Evolutionary conservation across 768 basidiomycete genomes (phyloP).

Genomic region (Leucosporidium scottii): DNA sequence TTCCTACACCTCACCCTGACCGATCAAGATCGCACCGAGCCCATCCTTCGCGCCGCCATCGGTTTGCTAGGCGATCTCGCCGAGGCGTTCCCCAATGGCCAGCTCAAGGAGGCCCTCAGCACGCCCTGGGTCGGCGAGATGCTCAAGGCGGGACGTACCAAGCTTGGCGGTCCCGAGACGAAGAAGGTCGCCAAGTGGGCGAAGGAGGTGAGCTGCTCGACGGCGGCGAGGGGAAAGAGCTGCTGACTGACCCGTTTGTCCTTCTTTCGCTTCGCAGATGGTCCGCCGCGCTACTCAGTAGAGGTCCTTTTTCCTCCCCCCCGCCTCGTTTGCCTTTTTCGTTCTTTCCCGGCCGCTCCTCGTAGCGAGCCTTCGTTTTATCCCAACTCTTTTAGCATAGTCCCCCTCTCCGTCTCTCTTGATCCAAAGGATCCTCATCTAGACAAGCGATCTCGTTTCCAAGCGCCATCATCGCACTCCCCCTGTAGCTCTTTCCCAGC

Average conservation of each 20-base stretch:
- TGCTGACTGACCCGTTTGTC: not conserved
- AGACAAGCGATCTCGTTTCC: not conserved
- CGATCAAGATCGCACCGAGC: constrained; percentile 71
- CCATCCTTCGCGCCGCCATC: constrained; percentile 63
- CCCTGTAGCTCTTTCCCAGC: not conserved
- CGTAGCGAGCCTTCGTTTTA: not conserved
- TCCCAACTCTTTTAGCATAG: constrained; percentile 1
- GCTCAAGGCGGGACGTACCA: constrained; percentile 59
- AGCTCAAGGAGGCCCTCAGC: constrained; percentile 71
- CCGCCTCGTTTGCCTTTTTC: not conserved
- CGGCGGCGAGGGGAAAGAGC: not conserved
- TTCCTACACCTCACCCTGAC: constrained; percentile 74
- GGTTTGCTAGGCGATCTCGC: constrained; percentile 91
- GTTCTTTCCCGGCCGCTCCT: not conserved
- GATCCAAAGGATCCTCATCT: constrained; percentile 8
- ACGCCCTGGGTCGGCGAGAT: constrained; percentile 71
- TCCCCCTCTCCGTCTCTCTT: not conserved
- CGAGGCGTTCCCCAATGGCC: constrained; percentile 70
- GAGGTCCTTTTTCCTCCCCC: too few species aligned
- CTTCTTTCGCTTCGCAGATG: constrained; percentile 13
- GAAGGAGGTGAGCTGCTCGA: constrained; percentile 57
- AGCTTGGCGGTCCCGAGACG: constrained; percentile 62
- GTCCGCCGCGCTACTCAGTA: constrained; percentile 30
- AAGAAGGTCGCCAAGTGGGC: constrained; percentile 92
- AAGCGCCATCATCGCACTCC: not conserved